Percentiles rank a stretch among this genome's conserved stretches.
Evolutionary conservation across 139 green algal species (phyloP).

Genomic region (Diplosphaera chodatii): DNA sequence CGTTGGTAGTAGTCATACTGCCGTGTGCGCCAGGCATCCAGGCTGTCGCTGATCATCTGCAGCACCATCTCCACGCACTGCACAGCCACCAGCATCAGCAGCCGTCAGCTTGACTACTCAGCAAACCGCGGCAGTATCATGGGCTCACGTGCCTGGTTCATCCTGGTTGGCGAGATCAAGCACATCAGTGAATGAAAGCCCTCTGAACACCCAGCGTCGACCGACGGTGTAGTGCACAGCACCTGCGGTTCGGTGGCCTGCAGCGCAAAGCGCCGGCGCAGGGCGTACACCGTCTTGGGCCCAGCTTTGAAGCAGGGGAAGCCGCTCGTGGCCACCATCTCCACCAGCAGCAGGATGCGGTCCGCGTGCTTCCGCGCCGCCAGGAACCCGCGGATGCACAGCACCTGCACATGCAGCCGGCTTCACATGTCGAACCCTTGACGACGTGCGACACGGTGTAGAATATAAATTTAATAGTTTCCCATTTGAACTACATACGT

Average conservation of each 20-base stretch:
- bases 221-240: too few relatives aligned
- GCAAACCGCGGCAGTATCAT: too few relatives aligned
- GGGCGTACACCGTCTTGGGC: slow-evolving; percentile 57
- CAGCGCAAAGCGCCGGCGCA: slow-evolving; percentile 79
- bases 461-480: too few relatives aligned
- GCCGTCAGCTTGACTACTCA: too few relatives aligned
- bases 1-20: slow-evolving; percentile 99
- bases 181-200: too few relatives aligned
- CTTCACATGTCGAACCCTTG: too few relatives aligned
- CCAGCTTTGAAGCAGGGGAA: slow-evolving; percentile 92
- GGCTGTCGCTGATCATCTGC: slow-evolving; percentile 75
- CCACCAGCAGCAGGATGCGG: slow-evolving; percentile 78
- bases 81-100: too few relatives aligned
- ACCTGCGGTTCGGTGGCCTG: slow-evolving; percentile 42
- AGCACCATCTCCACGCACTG: slow-evolving; percentile 82
- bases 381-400: slow-evolving; percentile 96
- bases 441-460: too few relatives aligned
- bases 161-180: too few relatives aligned
- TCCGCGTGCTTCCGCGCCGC: slow-evolving; percentile 83
- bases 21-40: slow-evolving; percentile 93
- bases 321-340: slow-evolving; percentile 86
- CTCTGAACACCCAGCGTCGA: too few relatives aligned
- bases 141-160: too few relatives aligned
- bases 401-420: slow-evolving; percentile 40
- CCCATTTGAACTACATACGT: too few relatives aligned